Percentiles rank a stretch among this genome's conserved stretches.
Conservation (phyloP, 768 basidiomycete genomes). For the Termitomyces sp. region DNA sequence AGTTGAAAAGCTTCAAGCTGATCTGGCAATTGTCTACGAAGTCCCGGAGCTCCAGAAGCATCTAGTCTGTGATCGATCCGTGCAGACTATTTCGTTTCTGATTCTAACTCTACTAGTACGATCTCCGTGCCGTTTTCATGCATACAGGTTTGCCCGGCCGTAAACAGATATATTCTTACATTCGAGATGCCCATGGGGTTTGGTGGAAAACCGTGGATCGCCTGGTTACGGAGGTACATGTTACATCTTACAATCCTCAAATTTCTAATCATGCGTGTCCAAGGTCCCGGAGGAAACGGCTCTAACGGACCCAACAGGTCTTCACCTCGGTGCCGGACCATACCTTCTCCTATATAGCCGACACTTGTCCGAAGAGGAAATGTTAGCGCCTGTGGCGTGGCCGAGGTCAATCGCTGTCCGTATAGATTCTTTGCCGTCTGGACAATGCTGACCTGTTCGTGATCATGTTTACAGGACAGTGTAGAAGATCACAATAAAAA, state of each 20-base stretch:
- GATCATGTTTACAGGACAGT: constrained; percentile 20
- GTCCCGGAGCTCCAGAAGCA: constrained; percentile 60
- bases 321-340: constrained; percentile 74
- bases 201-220: constrained; percentile 86
- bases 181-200: constrained; percentile 49
- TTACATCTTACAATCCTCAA: not conserved
- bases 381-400: constrained; percentile 31
- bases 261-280: not conserved
- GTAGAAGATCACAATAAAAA: constrained; percentile 30
- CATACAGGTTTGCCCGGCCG: constrained; percentile 77
- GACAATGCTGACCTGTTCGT: not conserved
- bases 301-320: constrained; percentile 60
- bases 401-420: constrained; percentile 31
- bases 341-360: constrained; percentile 71
- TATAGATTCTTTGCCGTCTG: not conserved
- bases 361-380: constrained; percentile 29
- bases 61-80: constrained; percentile 33
- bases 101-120: constrained; percentile 45
- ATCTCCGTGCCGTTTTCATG: constrained; percentile 71
- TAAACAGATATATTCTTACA: constrained; percentile 75
- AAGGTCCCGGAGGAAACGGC: constrained; percentile 71
- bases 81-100: not conserved
- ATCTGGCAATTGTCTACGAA: constrained; percentile 45
- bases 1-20: constrained; percentile 38
- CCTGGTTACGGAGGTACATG: constrained; percentile 53